These are phyloP conservation scores for Sclerotinia nivalis DNA, from an alignment of 2,329 filamentous ascomycete genomes.

Conservation along the genomic window DNA sequence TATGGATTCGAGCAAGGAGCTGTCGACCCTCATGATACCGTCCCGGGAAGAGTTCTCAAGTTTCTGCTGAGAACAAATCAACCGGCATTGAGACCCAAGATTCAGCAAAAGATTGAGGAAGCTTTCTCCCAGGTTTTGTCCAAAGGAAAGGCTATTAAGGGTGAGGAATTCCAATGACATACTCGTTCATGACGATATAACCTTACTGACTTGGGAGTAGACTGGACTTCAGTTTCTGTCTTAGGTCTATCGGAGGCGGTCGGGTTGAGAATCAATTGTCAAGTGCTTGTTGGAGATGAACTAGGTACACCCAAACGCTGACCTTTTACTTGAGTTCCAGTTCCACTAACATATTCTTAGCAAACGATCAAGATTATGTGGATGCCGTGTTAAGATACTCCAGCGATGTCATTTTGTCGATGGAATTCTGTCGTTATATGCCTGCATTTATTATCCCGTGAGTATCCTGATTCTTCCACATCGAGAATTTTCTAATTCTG, in stretches of 20 bases:
- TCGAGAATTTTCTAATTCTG: background rate
- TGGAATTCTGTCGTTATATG: slow-evolving; percentile 10
- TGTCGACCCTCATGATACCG: background rate
- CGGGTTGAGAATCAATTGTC: slow-evolving; percentile 4
- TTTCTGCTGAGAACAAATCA: background rate
- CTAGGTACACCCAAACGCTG: background rate
- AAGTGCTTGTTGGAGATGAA: slow-evolving; percentile 1
- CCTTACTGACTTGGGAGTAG: background rate
- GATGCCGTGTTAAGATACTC: slow-evolving; percentile 1
- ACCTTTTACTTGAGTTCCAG: background rate
- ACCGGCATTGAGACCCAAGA: background rate
- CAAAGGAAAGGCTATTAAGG: background rate
- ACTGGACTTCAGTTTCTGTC: slow-evolving; percentile 7
- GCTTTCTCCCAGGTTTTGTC: background rate
- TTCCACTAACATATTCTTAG: background rate
- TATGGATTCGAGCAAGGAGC: background rate
- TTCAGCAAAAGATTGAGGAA: background rate
- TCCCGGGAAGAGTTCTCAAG: background rate
- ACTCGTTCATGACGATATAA: too few relatives aligned
- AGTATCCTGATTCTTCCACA: background rate
- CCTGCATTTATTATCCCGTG: background rate
- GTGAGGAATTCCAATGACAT: background rate
- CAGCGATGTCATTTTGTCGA: background rate
- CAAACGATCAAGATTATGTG: background rate
- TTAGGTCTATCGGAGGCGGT: background rate